phyloP scores from a whole-genome alignment of 306 rosid species.

The Pterocarpus santalinus region DNA sequence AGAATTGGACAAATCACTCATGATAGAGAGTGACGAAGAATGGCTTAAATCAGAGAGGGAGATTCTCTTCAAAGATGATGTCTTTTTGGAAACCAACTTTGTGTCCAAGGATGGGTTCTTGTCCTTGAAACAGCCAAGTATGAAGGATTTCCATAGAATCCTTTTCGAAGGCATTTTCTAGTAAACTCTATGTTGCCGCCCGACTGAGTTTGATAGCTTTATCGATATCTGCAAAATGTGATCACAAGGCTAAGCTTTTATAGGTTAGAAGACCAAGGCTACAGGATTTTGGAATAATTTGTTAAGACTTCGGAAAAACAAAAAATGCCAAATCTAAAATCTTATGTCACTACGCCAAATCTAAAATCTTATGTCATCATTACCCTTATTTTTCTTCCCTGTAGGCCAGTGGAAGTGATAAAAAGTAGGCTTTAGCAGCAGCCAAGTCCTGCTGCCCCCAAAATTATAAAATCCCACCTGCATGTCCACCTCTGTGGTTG shows the following conservation, averaged over 20 bases:
- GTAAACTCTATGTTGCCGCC: not conserved
- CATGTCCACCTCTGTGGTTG: not conserved
- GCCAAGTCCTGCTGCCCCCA: constrained; percentile 17
- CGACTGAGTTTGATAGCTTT: constrained; percentile 36
- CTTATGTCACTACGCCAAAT: too few species aligned
- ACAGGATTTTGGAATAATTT: constrained; percentile 7
- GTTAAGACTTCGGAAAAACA: constrained; percentile 32
- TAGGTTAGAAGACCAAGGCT: constrained; percentile 44
- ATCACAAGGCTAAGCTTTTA: constrained; percentile 39
- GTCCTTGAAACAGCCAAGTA: constrained; percentile 66
- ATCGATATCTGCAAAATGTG: constrained; percentile 39
- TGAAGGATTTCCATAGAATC: constrained; percentile 49
- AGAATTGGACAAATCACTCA: constrained; percentile 84
- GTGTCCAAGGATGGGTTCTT: constrained; percentile 43
- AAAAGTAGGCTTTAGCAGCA: constrained; percentile 21
- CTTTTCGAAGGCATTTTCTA: constrained; percentile 60
- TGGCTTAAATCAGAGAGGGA: constrained; percentile 80
- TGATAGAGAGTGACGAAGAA: constrained; percentile 66
- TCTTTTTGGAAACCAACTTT: constrained; percentile 49
- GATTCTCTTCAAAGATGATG: constrained; percentile 58
- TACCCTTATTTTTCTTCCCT: constrained; percentile 23
- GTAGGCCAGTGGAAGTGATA: constrained; percentile 27
- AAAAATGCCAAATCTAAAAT: not conserved
- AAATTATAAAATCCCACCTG: not conserved
- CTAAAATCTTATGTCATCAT: not conserved